Evolutionary conservation across 768 basidiomycete species (phyloP).

Genomic region (Panus rudis): DNA sequence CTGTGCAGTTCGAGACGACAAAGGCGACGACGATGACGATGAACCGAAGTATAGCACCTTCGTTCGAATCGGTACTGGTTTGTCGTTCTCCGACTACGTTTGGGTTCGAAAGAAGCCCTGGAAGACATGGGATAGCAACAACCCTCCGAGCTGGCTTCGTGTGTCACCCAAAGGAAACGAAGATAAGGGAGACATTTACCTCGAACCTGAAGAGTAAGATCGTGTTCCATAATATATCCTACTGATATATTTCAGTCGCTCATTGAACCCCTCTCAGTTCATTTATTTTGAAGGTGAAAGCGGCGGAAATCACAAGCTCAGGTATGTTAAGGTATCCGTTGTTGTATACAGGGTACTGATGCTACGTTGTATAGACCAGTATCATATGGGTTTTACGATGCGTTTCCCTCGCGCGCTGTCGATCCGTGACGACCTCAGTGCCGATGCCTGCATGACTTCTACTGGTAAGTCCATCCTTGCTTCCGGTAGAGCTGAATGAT

Average conservation of each 20-base stretch:
- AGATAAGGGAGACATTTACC: conserved; percentile 86
- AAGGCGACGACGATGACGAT: conserved; percentile 45
- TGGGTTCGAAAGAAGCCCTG: conserved; percentile 81
- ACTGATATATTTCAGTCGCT: not conserved
- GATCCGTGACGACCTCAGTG: conserved; percentile 72
- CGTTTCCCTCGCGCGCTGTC: conserved; percentile 83
- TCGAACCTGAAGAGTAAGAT: conserved; percentile 83
- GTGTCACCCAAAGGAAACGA: conserved; percentile 56
- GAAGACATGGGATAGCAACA: conserved; percentile 71
- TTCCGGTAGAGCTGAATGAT: conserved; percentile 2
- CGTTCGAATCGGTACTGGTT: conserved; percentile 84
- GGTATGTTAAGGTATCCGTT: conserved; percentile 48
- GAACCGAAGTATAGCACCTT: conserved; percentile 80
- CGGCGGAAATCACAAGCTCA: conserved; percentile 78
- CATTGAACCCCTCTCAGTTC: conserved; percentile 45
- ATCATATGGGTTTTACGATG: conserved; percentile 83
- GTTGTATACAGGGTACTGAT: not conserved
- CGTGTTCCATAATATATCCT: not conserved
- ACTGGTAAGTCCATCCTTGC: conserved; percentile 36
- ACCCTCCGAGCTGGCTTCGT: conserved; percentile 63
- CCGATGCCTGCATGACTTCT: conserved; percentile 68
- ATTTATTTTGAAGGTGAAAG: conserved; percentile 90
- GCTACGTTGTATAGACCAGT: conserved; percentile 51
- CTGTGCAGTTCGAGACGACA: conserved; percentile 82
- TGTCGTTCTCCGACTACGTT: conserved; percentile 79